Conservation (phyloP, 1,284 basidiomycete genomes). For the Cutaneotrichosporon sp. region DNA sequence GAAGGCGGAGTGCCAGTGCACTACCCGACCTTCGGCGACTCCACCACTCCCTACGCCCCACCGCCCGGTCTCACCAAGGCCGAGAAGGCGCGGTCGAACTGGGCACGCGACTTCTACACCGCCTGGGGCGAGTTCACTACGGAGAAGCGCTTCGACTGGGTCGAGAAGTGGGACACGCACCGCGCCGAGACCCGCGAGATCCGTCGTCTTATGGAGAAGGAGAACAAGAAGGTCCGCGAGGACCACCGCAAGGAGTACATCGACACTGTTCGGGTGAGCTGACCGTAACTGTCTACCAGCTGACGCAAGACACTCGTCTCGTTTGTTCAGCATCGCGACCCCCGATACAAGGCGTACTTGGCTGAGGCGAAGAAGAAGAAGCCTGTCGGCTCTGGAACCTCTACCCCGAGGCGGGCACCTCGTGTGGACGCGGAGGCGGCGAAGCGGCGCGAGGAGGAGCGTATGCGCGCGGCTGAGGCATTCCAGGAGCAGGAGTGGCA, state of each 20-base stretch:
- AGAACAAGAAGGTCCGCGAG: conserved; percentile 89
- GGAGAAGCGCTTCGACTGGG: conserved; percentile 87
- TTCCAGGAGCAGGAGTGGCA: conserved; percentile 74
- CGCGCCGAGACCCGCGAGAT: conserved; percentile 86
- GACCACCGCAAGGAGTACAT: conserved; percentile 90
- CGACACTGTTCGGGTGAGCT: conserved; percentile 76
- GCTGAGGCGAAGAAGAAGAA: conserved; percentile 53
- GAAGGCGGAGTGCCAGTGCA: conserved; percentile 54
- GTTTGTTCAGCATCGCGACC: conserved; percentile 92
- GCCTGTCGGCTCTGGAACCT: conserved; percentile 21
- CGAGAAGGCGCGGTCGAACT: conserved; percentile 54
- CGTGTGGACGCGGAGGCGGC: conserved; percentile 35
- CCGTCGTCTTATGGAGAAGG: conserved; percentile 89
- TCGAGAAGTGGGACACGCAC: conserved; percentile 76
- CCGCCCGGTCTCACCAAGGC: conserved; percentile 56
- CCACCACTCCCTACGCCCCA: conserved; percentile 65
- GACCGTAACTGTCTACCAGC: not conserved
- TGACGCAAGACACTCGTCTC: conserved; percentile 68
- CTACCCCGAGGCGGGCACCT: conserved; percentile 20
- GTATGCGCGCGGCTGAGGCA: conserved; percentile 33
- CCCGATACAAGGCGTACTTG: conserved; percentile 77
- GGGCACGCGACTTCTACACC: conserved; percentile 76
- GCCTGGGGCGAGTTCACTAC: conserved; percentile 87
- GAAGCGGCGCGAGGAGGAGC: conserved; percentile 30
- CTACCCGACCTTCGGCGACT: conserved; percentile 82